Conservation (phyloP, 169 alveolate species). For the Plasmodium adleri region DNA sequence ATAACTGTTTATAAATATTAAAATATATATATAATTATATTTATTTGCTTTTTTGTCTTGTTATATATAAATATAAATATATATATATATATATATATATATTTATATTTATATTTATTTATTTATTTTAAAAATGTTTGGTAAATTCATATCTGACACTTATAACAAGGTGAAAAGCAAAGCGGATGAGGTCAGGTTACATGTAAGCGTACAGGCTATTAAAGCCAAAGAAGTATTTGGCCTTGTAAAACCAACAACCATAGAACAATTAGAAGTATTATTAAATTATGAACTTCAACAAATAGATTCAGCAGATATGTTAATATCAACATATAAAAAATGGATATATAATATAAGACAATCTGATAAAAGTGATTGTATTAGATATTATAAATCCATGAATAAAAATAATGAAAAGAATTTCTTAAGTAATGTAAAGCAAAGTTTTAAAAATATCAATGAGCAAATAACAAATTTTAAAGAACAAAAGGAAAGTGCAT, state of each 20-base stretch:
- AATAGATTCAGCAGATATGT: constrained; percentile 54
- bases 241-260: constrained; percentile 39
- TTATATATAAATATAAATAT: neutral
- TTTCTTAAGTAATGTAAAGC: neutral
- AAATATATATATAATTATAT: too few relatives aligned
- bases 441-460: constrained; percentile 2
- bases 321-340: constrained; percentile 58
- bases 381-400: constrained; percentile 39
- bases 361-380: constrained; percentile 58
- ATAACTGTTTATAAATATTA: too few relatives aligned
- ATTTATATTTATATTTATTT: too few relatives aligned
- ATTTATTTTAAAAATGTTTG: constrained; percentile 17
- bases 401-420: constrained; percentile 27
- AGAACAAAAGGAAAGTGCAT: neutral
- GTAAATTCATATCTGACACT: constrained; percentile 63
- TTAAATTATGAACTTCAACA: constrained; percentile 56
- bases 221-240: constrained; percentile 73
- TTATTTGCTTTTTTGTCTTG: too few relatives aligned
- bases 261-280: constrained; percentile 41
- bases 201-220: constrained; percentile 67
- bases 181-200: constrained; percentile 67
- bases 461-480: neutral
- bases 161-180: constrained; percentile 62
- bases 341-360: constrained; percentile 61
- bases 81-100: too few relatives aligned